A percentile compares a stretch with the other conserved stretches of the same genome.
Evolutionary conservation across 2,329 filamentous ascomycete species (phyloP).

Genomic region (Chrysosphaeria jannelii): DNA sequence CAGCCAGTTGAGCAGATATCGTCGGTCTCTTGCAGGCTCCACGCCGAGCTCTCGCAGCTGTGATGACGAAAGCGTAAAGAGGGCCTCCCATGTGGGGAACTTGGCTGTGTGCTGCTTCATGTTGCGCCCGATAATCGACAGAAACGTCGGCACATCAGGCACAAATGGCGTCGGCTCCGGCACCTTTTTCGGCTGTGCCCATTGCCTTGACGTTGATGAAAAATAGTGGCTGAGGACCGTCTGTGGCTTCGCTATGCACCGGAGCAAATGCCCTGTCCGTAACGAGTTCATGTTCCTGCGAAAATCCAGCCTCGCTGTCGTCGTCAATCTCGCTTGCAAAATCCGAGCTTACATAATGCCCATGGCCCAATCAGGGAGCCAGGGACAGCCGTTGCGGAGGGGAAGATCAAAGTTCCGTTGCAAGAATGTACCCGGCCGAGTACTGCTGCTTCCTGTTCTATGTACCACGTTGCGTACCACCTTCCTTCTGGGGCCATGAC

Average conservation of each 20-base stretch:
- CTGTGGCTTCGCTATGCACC: not conserved
- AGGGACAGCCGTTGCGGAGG: too few relatives aligned
- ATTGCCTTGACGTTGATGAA: not conserved
- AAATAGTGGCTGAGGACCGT: not conserved
- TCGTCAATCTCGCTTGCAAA: too few relatives aligned
- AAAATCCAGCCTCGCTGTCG: too few relatives aligned
- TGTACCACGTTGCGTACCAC: too few relatives aligned
- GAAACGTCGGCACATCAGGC: constrained; percentile 60
- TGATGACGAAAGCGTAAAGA: constrained; percentile 52
- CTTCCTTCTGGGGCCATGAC: too few relatives aligned
- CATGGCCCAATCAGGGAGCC: too few relatives aligned
- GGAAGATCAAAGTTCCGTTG: too few relatives aligned
- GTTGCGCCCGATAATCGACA: constrained; percentile 69
- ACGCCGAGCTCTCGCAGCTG: constrained; percentile 64
- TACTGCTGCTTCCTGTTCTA: too few relatives aligned
- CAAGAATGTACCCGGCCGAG: too few relatives aligned
- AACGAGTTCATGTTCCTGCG: constrained; percentile 8
- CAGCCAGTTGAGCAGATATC: constrained; percentile 69
- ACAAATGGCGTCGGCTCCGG: constrained; percentile 60
- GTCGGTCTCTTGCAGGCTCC: constrained; percentile 53
- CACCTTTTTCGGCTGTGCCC: constrained; percentile 6
- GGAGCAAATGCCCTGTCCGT: constrained; percentile 4
- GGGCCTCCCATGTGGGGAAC: constrained; percentile 66
- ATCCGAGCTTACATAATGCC: too few relatives aligned
- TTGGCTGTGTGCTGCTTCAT: constrained; percentile 60